phyloP scores from a whole-genome alignment of 1,284 basidiomycete genomes.

The Ustilago sp. region DNA sequence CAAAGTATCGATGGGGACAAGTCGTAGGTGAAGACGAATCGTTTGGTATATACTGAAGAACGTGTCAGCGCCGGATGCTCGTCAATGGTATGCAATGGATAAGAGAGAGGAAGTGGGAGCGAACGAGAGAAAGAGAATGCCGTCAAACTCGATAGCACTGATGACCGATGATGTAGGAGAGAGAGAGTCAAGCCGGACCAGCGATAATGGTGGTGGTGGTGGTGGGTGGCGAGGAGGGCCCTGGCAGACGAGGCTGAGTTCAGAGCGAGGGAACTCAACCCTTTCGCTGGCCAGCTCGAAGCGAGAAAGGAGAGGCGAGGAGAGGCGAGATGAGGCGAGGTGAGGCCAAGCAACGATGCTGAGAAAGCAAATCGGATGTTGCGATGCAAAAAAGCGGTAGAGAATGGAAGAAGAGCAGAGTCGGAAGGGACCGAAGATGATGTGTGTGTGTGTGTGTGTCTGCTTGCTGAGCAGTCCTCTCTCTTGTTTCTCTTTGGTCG shows the following conservation, averaged over 20 bases:
- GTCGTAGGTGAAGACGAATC: neutral
- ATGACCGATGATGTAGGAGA: neutral
- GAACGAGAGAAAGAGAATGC: neutral
- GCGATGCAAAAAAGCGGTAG: neutral
- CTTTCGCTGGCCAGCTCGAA: neutral
- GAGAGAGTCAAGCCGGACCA: neutral
- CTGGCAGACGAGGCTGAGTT: constrained; percentile 1
- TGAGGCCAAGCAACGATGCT: neutral
- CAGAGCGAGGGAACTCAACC: constrained; percentile 2
- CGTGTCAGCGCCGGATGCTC: neutral
- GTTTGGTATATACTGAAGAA: constrained; percentile 6
- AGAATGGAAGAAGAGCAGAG: constrained; percentile 6
- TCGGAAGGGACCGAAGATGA: constrained; percentile 8
- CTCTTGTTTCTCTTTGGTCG: neutral
- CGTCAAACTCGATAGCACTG: neutral
- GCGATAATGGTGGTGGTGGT: neutral
- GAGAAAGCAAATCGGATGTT: neutral
- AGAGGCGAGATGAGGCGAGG: neutral
- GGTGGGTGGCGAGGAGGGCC: neutral
- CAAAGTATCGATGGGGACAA: neutral
- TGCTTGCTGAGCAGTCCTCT: neutral
- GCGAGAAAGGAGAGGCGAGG: neutral
- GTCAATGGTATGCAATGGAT: neutral
- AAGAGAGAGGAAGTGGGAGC: neutral
- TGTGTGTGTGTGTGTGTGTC: too few relatives aligned